These are phyloP conservation scores for Sphagnum magellanicum DNA, from an alignment of 228 moss, liverwort and hornwort species.

Conservation along the genomic window DNA sequence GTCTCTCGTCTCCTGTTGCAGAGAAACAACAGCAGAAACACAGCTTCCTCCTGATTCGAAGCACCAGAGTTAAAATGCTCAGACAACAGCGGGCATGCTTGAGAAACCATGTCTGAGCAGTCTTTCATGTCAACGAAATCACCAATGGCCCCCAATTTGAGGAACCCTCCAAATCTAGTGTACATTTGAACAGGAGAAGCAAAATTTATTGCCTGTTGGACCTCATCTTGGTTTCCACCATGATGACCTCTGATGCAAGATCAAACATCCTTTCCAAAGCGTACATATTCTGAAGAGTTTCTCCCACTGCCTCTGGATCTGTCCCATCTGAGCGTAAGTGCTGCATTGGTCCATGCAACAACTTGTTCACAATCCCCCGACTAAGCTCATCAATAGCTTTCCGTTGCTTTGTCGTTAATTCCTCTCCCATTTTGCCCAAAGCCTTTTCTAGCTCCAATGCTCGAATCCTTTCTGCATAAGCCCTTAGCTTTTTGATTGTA, in stretches of 20 bases:
- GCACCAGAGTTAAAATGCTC: no score
- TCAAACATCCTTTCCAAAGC: conserved; percentile 94
- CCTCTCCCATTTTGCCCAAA: conserved; percentile 83
- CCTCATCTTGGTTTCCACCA: conserved; percentile 28
- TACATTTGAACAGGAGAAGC: no score
- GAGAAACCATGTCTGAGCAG: no score
- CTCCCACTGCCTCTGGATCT: conserved; percentile 75
- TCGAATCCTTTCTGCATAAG: conserved; percentile 78
- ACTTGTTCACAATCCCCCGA: conserved; percentile 87
- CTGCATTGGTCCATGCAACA: conserved; percentile 95
- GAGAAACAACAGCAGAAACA: no score
- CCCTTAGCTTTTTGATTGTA: conserved; percentile 82
- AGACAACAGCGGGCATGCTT: no score
- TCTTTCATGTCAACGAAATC: no score
- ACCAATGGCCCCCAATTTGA: no score
- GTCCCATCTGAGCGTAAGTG: conserved; percentile 83
- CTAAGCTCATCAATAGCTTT: conserved; percentile 78
- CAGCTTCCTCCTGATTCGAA: no score
- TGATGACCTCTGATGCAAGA: conserved; percentile 56
- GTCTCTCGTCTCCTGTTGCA: no score
- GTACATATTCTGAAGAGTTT: conserved; percentile 95
- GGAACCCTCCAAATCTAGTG: no score
- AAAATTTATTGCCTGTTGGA: not conserved
- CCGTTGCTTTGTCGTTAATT: conserved; percentile 63
- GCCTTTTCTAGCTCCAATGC: conserved; percentile 80